Evolutionary conservation across 1,284 basidiomycete genomes (phyloP).

Genomic region (Marasmius oreades): DNA sequence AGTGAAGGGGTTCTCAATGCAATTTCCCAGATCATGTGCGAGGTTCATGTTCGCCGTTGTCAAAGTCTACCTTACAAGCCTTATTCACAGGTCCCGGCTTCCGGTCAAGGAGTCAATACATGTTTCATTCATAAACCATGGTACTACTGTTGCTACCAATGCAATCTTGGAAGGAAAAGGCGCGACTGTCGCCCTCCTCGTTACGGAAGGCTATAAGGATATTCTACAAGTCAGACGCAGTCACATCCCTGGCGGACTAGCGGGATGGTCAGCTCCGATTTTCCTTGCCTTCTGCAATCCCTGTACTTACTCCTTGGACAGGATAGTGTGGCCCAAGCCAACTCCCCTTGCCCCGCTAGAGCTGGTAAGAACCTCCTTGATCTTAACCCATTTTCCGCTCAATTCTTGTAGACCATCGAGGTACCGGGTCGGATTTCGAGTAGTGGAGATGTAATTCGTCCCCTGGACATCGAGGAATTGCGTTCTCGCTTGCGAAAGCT

Average conservation of each 20-base stretch:
- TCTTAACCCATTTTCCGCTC: background rate
- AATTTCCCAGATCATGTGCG: constrained; percentile 5
- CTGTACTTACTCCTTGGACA: background rate
- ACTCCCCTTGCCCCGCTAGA: constrained; percentile 26
- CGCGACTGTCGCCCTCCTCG: constrained; percentile 26
- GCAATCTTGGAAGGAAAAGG: constrained; percentile 28
- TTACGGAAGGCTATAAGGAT: constrained; percentile 30
- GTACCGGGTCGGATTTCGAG: constrained; percentile 27
- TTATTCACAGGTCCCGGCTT: background rate
- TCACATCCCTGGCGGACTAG: constrained; percentile 27
- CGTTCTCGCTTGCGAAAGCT: constrained; percentile 18
- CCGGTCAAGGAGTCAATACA: constrained; percentile 3
- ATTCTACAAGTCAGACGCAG: constrained; percentile 26
- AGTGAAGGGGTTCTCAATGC: constrained; percentile 20
- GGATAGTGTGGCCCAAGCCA: constrained; percentile 30
- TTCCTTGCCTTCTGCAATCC: background rate
- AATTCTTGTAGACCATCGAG: constrained; percentile 22
- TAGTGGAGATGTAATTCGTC: constrained; percentile 22
- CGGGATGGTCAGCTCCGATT: constrained; percentile 15
- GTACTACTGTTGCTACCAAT: constrained; percentile 27
- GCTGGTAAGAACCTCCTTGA: constrained; percentile 13
- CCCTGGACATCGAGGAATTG: constrained; percentile 20
- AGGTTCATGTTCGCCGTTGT: too few relatives aligned
- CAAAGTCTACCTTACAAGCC: too few relatives aligned
- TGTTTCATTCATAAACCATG: constrained; percentile 19